phyloP scores from a whole-genome alignment of 805 yeast species.

The Vanderwaltozyma verrucispora region DNA sequence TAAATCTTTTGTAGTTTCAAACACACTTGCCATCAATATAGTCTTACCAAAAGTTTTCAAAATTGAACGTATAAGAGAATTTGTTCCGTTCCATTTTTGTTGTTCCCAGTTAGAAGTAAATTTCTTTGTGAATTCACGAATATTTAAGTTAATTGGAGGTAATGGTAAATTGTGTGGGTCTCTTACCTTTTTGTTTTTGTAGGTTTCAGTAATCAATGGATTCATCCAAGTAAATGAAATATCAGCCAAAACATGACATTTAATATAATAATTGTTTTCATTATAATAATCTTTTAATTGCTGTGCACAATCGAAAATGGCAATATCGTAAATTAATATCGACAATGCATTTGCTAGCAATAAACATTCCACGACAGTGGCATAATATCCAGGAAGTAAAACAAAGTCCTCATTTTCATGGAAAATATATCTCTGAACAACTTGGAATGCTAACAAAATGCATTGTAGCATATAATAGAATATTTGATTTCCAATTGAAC shows the following conservation, averaged over 20 bases:
- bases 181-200: conserved; percentile 29
- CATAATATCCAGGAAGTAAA: conserved; percentile 11
- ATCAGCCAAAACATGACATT: conserved; percentile 27
- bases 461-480: conserved; percentile 21
- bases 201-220: conserved; percentile 32
- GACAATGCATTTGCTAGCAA: conserved; percentile 24
- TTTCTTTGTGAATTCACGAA: conserved; percentile 25
- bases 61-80: conserved; percentile 30
- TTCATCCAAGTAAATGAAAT: conserved; percentile 42
- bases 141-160: conserved; percentile 31
- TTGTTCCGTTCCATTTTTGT: conserved; percentile 23
- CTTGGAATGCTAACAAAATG: conserved; percentile 12
- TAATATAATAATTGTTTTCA: conserved; percentile 22
- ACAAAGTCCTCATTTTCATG: conserved; percentile 12
- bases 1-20: conserved; percentile 32
- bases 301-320: conserved; percentile 31
- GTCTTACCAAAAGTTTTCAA: conserved; percentile 31
- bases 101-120: conserved; percentile 29
- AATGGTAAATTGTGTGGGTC: conserved; percentile 34
- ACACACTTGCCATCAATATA: conserved; percentile 27
- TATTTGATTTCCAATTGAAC: conserved; percentile 21
- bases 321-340: conserved; percentile 33
- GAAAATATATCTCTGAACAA: conserved; percentile 15
- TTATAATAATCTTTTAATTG: conserved; percentile 29
- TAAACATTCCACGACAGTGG: conserved; percentile 20